Evolutionary conservation across 306 rosid species (phyloP).

Genomic region (Pyrus pyrifolia): DNA sequence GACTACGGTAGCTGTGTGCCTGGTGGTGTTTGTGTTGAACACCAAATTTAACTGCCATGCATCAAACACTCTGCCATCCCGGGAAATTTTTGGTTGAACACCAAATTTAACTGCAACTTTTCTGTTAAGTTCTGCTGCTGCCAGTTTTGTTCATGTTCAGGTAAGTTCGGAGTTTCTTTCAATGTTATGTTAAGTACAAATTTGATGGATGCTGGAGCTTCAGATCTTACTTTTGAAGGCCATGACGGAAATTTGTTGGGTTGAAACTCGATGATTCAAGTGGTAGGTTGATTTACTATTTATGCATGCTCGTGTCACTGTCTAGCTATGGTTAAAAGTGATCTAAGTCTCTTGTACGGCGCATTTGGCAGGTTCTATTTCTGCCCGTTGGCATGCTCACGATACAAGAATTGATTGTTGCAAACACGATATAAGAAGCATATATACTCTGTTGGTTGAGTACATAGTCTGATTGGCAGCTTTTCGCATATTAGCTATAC

Average conservation of each 20-base stretch:
- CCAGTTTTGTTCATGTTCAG: conserved; percentile 21
- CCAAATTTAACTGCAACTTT: neutral
- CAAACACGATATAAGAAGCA: neutral
- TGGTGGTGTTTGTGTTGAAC: neutral
- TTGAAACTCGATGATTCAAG: conserved; percentile 1
- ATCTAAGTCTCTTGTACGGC: neutral
- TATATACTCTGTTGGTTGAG: neutral
- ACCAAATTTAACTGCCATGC: neutral
- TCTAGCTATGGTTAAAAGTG: neutral
- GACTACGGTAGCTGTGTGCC: neutral
- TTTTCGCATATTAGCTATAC: neutral
- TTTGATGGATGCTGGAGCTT: conserved; percentile 16
- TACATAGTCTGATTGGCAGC: neutral
- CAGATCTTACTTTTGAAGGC: neutral
- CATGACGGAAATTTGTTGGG: conserved; percentile 3
- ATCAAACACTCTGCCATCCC: neutral
- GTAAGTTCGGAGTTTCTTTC: conserved; percentile 22
- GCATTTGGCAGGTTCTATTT: conserved; percentile 6
- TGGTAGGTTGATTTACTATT: conserved; percentile 15
- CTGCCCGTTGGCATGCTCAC: neutral
- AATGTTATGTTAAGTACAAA: conserved; percentile 9
- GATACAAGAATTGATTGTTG: neutral
- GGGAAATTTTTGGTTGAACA: neutral
- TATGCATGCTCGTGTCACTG: neutral
- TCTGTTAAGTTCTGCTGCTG: conserved; percentile 17